phyloP scores from a whole-genome alignment of 305 asterid genomes.

The Withania somnifera region DNA sequence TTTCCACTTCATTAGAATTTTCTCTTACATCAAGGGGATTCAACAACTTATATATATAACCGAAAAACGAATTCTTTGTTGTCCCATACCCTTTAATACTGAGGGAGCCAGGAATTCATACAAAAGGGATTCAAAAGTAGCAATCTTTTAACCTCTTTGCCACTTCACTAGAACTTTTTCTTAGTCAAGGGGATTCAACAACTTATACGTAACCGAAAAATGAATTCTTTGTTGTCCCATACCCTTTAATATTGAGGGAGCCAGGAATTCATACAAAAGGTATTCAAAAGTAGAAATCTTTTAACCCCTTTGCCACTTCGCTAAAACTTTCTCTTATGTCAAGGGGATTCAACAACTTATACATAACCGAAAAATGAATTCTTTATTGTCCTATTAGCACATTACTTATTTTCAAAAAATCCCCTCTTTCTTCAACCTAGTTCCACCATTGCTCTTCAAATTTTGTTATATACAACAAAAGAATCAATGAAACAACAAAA shows the following conservation, averaged over 20 bases:
- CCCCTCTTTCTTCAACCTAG: neutral
- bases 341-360: neutral
- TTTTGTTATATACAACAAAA: neutral
- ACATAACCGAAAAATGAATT: neutral
- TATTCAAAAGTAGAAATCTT: neutral
- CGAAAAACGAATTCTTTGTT: neutral
- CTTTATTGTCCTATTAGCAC: neutral
- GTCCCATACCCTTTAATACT: neutral
- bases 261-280: neutral
- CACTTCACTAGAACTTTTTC: too few relatives aligned
- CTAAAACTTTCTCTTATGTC: neutral
- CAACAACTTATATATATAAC: neutral
- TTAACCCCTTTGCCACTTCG: neutral
- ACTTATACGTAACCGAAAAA: neutral
- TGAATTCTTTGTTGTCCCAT: neutral
- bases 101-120: neutral
- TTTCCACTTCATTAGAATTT: too few relatives aligned
- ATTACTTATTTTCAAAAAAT: neutral
- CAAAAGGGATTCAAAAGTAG: neutral
- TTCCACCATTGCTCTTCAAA: neutral
- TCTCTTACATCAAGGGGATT: neutral
- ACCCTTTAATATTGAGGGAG: neutral
- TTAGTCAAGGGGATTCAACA: neutral
- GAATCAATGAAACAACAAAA: neutral
- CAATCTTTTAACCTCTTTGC: neutral